Evolutionary conservation across 352 stramenopile genomes (phyloP), one percentile per base, ranked within the genome.

Genomic region (Globisporangium parvum): DNA sequence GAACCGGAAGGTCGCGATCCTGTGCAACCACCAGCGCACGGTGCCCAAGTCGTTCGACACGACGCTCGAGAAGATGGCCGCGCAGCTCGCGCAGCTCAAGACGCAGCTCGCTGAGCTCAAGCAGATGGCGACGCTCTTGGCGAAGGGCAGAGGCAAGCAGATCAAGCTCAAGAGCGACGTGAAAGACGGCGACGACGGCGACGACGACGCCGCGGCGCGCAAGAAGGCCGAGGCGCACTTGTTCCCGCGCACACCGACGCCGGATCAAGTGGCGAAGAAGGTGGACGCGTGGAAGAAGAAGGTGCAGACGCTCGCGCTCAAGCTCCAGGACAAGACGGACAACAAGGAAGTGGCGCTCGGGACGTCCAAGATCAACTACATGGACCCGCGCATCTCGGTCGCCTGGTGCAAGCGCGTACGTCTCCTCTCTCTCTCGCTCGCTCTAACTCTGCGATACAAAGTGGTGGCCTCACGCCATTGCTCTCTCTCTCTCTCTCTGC

Each of bases 301-400:
- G 63, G 96, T 98, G 58, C 87, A 87, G 50, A 81, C 69, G 26
- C 62, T 95, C 39, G 76, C 88, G 46, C 69, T 99, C 59, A 87
- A 97, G 63, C 73, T 99, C 39, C 95, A 98, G 62, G 96, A 99
- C 77, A 98, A 99, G 68, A 91, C 98, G 57, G 96, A 99, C 68
- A 99, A 99, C 77, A 99, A 99, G 69, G 95, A 98, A 63, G 93
- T 98, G 6, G 95, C 96, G 28, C 85, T 99, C 12, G 95, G 96
- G 66, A 99, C 98, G 60, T 99, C 95, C 61, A 99, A 99, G 82
- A 97, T 99, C 71, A 99, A 99, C 69, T 99, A 99, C 73, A 99
- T 99, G 96, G 98, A 99, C 75, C 98, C 98, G 21, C 90, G 98
- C 55, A 99, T 99, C 68, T 98, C 94, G 20, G 97, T 99, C 47